phyloP scores from a whole-genome alignment of 2,329 filamentous ascomycete genomes.

The Diplodia sapinea region DNA sequence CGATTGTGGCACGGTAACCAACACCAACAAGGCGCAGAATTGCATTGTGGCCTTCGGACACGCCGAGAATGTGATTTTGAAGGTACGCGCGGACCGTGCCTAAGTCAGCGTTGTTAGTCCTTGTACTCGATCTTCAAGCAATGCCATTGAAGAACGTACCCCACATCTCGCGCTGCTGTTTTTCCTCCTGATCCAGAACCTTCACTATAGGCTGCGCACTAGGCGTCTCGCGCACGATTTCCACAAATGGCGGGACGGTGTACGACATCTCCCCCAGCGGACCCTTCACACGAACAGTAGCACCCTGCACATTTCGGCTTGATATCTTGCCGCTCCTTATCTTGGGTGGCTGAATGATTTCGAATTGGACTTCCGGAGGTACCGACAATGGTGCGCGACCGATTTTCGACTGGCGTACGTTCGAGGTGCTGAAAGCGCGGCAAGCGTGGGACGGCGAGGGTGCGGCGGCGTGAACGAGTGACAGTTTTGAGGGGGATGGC shows the following conservation, averaged over 20 bases:
- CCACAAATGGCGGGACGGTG: constrained; percentile 78
- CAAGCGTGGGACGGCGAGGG: constrained; percentile 62
- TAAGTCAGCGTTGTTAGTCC: constrained; percentile 46
- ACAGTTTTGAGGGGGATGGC: constrained; percentile 45
- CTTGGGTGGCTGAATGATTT: constrained; percentile 66
- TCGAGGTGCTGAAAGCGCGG: constrained; percentile 74
- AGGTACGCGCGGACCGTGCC: constrained; percentile 90
- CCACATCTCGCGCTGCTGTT: constrained; percentile 93
- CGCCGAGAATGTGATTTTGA: constrained; percentile 87
- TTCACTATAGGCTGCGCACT: constrained; percentile 69
- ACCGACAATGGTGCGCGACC: constrained; percentile 67
- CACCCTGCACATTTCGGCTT: constrained; percentile 66
- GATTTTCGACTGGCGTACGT: constrained; percentile 76
- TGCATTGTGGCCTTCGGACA: constrained; percentile 94
- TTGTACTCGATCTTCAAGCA: not conserved
- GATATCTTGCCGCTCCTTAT: constrained; percentile 62
- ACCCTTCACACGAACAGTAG: constrained; percentile 76
- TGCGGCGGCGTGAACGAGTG: constrained; percentile 69
- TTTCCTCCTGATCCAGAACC: constrained; percentile 70
- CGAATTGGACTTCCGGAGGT: constrained; percentile 68
- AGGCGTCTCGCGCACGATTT: constrained; percentile 69
- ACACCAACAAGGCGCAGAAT: constrained; percentile 93
- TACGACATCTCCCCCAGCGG: constrained; percentile 80
- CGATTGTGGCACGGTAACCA: constrained; percentile 89
- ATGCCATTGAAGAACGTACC: constrained; percentile 61